Percentiles rank a stretch among this genome's conserved stretches.
Evolutionary conservation across 1,139 yeast genomes (phyloP).

Genomic region (Taphrina populina): DNA sequence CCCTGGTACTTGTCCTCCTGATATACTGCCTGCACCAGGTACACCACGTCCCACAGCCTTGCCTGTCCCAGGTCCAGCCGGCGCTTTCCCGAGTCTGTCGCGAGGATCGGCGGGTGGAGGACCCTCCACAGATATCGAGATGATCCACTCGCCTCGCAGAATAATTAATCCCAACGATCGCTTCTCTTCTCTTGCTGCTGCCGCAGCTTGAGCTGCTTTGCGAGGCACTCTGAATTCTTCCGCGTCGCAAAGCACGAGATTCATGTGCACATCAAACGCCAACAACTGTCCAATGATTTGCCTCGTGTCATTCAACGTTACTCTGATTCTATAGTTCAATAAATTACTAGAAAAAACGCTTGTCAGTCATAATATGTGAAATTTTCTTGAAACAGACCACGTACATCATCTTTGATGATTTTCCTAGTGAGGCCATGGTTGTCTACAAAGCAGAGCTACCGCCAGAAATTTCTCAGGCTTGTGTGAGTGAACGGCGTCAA

Average conservation of each 20-base stretch:
- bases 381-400: background rate
- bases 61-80: slow-evolving; percentile 52
- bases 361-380: background rate
- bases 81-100: slow-evolving; percentile 49
- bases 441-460: too few species aligned
- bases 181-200: slow-evolving; percentile 53
- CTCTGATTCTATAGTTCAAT: slow-evolving; percentile 67
- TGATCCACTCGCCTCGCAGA: slow-evolving; percentile 82
- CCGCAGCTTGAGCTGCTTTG: slow-evolving; percentile 24
- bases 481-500: too few species aligned
- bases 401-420: slow-evolving; percentile 26
- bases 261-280: slow-evolving; percentile 78
- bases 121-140: slow-evolving; percentile 79
- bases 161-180: slow-evolving; percentile 77
- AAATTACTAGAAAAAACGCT: background rate
- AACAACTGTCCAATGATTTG: slow-evolving; percentile 74
- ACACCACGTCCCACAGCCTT: slow-evolving; percentile 48
- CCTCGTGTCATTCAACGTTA: slow-evolving; percentile 71
- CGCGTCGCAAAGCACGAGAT: slow-evolving; percentile 78
- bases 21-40: slow-evolving; percentile 7
- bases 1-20: slow-evolving; percentile 12
- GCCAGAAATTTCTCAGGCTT: too few species aligned
- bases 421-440: slow-evolving; percentile 14
- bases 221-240: slow-evolving; percentile 63
- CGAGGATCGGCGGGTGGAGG: slow-evolving; percentile 61